A percentile compares a stretch with the other conserved stretches of the same genome.
Conservation (phyloP, 805 yeast genomes). For the Pichia scutulata region DNA sequence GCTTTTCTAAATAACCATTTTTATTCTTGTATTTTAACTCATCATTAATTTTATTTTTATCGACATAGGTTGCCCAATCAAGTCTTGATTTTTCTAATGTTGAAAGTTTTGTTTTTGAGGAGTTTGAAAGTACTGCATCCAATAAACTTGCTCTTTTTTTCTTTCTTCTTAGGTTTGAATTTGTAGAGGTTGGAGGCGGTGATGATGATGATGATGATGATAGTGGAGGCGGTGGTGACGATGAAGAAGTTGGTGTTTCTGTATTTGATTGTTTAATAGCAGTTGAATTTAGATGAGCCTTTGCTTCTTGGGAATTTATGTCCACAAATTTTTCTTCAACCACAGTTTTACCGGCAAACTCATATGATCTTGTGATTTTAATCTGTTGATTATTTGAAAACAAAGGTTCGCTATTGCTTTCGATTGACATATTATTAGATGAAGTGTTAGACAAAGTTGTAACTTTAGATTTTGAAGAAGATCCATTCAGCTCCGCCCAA, state of each 20-base stretch:
- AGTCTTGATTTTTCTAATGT: constrained; percentile 88
- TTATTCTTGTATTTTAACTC: constrained; percentile 76
- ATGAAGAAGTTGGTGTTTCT: not conserved
- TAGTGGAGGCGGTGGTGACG: not conserved
- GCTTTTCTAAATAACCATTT: constrained; percentile 86
- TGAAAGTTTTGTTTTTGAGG: constrained; percentile 71
- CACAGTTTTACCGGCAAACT: constrained; percentile 81
- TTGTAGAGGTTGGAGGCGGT: not conserved
- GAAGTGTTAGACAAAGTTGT: not conserved
- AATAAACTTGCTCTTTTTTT: constrained; percentile 68
- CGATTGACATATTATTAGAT: not conserved
- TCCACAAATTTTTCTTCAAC: constrained; percentile 76
- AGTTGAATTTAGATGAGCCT: constrained; percentile 61
- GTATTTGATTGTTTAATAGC: constrained; percentile 9
- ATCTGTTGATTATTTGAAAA: constrained; percentile 36
- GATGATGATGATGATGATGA: not conserved
- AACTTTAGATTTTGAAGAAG: not conserved
- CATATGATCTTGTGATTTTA: constrained; percentile 67
- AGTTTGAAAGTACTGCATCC: constrained; percentile 63
- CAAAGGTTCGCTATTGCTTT: not conserved
- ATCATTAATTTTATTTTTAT: constrained; percentile 72
- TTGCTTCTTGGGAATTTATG: constrained; percentile 76
- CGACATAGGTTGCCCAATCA: constrained; percentile 95
- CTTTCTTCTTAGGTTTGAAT: constrained; percentile 25
- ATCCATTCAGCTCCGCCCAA: constrained; percentile 47